Conservation (phyloP, 2,329 filamentous ascomycete species). For the Verticillium alfalfae region DNA sequence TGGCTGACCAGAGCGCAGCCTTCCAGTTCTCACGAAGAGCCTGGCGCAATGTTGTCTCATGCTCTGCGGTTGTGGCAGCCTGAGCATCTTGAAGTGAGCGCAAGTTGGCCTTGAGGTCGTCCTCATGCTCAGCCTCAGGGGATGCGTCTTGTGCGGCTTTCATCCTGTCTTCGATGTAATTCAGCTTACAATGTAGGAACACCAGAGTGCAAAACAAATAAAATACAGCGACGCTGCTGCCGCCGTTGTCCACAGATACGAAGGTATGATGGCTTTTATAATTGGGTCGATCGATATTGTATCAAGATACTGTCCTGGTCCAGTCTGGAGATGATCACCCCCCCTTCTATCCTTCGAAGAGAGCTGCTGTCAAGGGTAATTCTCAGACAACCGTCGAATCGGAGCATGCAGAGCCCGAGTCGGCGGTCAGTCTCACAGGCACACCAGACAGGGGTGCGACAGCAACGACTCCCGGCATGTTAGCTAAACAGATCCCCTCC, state of each 20-base stretch:
- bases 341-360: too few species aligned
- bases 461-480: neutral
- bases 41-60: slow-evolving; percentile 17
- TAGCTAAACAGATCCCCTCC: neutral
- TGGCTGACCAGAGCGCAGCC: slow-evolving; percentile 29
- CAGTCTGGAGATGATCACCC: too few species aligned
- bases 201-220: neutral
- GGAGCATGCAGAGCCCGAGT: neutral
- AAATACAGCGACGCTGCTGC: too few species aligned
- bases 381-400: neutral
- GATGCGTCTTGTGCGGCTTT: neutral
- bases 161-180: neutral
- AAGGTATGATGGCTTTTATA: too few species aligned
- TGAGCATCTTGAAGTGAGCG: slow-evolving; percentile 7
- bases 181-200: too few species aligned
- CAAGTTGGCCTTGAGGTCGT: slow-evolving; percentile 7
- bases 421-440: neutral
- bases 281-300: too few species aligned
- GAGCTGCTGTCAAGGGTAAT: neutral
- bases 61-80: slow-evolving; percentile 13
- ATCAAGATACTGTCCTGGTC: too few species aligned
- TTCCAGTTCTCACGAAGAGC: slow-evolving; percentile 23
- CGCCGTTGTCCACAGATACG: too few species aligned
- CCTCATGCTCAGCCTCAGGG: slow-evolving; percentile 3
- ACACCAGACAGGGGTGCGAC: neutral